Percentiles rank a stretch among this genome's conserved stretches.
Conservation (phyloP, 1,139 yeast species). For the Hemisphaericaspora xylanilytica region DNA sequence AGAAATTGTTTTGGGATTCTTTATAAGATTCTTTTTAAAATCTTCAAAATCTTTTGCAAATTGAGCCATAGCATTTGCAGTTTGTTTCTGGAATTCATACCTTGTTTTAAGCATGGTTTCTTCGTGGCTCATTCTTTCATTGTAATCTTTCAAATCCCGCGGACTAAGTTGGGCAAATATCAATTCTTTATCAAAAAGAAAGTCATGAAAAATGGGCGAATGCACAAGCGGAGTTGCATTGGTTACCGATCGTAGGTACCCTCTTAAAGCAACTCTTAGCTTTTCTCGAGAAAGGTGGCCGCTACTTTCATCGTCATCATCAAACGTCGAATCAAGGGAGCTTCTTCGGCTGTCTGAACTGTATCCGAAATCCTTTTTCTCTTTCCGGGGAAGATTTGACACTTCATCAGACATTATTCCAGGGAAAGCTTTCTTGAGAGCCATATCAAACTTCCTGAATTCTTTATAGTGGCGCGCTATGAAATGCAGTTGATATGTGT, state of each 20-base stretch:
- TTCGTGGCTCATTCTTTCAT: slow-evolving; percentile 60
- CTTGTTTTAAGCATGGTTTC: slow-evolving; percentile 61
- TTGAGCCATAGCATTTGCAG: slow-evolving; percentile 40
- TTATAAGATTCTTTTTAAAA: slow-evolving; percentile 52
- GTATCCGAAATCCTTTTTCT: slow-evolving; percentile 37
- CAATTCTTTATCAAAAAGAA: slow-evolving; percentile 10
- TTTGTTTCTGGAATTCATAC: slow-evolving; percentile 67
- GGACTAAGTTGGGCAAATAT: slow-evolving; percentile 19
- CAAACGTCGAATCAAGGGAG: background rate
- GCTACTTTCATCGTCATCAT: background rate
- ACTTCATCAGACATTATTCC: slow-evolving; percentile 66
- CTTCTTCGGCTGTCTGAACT: background rate
- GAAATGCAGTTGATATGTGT: slow-evolving; percentile 32
- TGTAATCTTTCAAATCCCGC: slow-evolving; percentile 54
- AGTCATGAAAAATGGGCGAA: slow-evolving; percentile 31
- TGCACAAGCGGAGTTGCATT: slow-evolving; percentile 55
- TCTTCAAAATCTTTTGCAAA: slow-evolving; percentile 52
- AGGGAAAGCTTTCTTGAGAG: slow-evolving; percentile 57
- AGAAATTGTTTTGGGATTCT: slow-evolving; percentile 48
- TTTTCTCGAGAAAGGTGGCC: slow-evolving; percentile 48
- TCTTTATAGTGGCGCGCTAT: slow-evolving; percentile 65
- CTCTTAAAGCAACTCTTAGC: slow-evolving; percentile 71
- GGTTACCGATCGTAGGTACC: slow-evolving; percentile 57
- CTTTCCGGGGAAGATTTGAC: slow-evolving; percentile 46
- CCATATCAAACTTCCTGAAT: slow-evolving; percentile 54